These are phyloP conservation scores for Syzygium malaccense DNA, from an alignment of 441 rosid genomes.

Conservation along the genomic window DNA sequence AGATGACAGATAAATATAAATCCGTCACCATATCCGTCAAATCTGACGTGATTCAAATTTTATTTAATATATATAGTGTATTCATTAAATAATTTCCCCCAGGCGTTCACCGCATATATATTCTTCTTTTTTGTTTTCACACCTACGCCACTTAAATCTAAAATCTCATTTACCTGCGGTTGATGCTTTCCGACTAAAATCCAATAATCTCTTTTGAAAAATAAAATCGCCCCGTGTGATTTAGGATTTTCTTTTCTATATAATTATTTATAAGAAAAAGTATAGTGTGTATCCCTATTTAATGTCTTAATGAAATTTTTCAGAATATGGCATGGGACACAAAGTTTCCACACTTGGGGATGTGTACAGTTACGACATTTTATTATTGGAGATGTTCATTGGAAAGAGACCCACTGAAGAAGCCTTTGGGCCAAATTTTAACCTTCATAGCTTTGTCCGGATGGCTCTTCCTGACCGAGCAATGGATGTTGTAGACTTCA, in stretches of 20 bases:
- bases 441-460: neutral
- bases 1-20: neutral
- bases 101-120: neutral
- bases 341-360: neutral
- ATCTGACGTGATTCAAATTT: neutral
- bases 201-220: neutral
- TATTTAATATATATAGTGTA: neutral
- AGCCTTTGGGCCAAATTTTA: neutral
- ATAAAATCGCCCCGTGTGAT: neutral
- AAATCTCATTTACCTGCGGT: neutral
- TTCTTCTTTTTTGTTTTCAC: no score
- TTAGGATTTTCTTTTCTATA: neutral
- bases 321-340: neutral
- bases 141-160: neutral
- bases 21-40: neutral
- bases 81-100: neutral
- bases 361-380: neutral
- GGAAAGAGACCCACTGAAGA: neutral
- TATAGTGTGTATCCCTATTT: neutral
- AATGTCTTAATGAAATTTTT: neutral
- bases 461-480: neutral
- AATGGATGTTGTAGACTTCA: neutral
- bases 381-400: neutral
- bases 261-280: neutral
- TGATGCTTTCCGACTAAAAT: neutral